Base-by-base conservation (phyloP, 805 yeast genomes). In the Grigorovia yakushimaensis region DNA sequence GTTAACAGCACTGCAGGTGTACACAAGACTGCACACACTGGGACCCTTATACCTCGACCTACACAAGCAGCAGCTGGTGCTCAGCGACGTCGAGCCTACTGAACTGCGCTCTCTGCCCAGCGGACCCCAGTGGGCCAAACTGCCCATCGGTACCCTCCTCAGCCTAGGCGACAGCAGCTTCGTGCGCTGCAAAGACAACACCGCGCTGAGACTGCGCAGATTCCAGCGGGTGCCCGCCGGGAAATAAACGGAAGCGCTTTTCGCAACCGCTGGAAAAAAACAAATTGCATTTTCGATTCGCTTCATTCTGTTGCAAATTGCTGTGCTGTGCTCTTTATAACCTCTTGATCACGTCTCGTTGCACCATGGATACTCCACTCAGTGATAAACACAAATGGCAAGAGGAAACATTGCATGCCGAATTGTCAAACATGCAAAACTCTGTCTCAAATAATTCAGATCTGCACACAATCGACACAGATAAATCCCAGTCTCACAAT, bases 341-440 rank as follows among this genome's bases (percentile, higher is more conserved):
- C n/a, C n/a, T n/a, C n/a, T n/a, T n/a, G n/a, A n/a, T n/a, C n/a
- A n/a, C n/a, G n/a, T n/a, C n/a, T n/a, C n/a, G n/a, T n/a, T n/a
- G 9, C 3, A 40, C 13, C 15, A 46, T 46, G 49, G 49, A 46
- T 23, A 46, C 27, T 18, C 49, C 49, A 2, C 24, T 46, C 4
- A 44, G 47, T 17, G 47, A 44, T 11, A 44, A 44, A 36, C 23
- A 39, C 23, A 44, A 44, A 37, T n/a, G 40, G n/a, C 40, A 41
- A 30, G 15, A 27, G 13, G 13, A 27, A 10, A 15, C 9, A 10
- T 7, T 27, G 13, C 15, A 27, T 27, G 13, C 33, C 3, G 33
- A 27, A 27, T 27, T 27, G 33, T 27, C 33, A 10, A 27, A 15
- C 33, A 27, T 27, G 33, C 15, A 15, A 27, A 10, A 27, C 9